Percentiles rank a stretch among this genome's conserved stretches.
Conservation (phyloP, 768 basidiomycete genomes). For the Sistotremastrum suecicum region DNA sequence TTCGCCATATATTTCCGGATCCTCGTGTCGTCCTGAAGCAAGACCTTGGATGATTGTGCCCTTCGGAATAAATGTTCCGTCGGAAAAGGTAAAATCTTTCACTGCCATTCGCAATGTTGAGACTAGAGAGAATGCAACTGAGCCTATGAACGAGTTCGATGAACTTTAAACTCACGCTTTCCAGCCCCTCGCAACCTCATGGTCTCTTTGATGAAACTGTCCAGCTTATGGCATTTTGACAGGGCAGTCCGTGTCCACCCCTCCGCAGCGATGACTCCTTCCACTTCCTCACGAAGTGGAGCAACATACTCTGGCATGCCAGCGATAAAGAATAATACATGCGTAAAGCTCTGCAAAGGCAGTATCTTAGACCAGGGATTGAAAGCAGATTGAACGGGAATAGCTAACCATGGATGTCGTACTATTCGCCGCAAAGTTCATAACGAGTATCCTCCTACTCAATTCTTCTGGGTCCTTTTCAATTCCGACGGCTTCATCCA, state of each 20-base stretch:
- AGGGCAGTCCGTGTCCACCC: conserved; percentile 25
- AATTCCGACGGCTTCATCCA: conserved; percentile 7
- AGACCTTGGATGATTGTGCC: conserved; percentile 10
- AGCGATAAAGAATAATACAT: conserved; percentile 25
- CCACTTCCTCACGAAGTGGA: conserved; percentile 27
- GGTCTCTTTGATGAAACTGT: conserved; percentile 21
- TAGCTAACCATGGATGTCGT: conserved; percentile 7
- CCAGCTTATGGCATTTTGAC: conserved; percentile 19
- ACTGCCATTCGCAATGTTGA: conserved; percentile 15
- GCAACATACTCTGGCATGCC: conserved; percentile 18
- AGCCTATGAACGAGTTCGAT: neutral
- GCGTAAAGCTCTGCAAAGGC: conserved; percentile 12
- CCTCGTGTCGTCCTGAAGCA: too few species aligned
- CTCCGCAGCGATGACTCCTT: conserved; percentile 14
- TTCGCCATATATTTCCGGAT: neutral
- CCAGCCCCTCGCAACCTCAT: conserved; percentile 11
- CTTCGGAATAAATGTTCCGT: conserved; percentile 17
- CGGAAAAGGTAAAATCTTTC: conserved; percentile 20
- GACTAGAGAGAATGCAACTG: conserved; percentile 8
- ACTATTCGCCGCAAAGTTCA: conserved; percentile 12
- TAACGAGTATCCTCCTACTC: conserved; percentile 1
- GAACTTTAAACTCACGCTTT: conserved; percentile 7
- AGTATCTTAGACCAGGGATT: conserved; percentile 5
- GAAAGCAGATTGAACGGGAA: conserved; percentile 5
- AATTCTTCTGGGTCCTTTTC: conserved; percentile 11